A percentile compares a stretch with the other conserved stretches of the same genome.
These are phyloP conservation scores for Shiraia sp. DNA, from an alignment of 2,329 filamentous ascomycete species.

Conservation along the genomic window DNA sequence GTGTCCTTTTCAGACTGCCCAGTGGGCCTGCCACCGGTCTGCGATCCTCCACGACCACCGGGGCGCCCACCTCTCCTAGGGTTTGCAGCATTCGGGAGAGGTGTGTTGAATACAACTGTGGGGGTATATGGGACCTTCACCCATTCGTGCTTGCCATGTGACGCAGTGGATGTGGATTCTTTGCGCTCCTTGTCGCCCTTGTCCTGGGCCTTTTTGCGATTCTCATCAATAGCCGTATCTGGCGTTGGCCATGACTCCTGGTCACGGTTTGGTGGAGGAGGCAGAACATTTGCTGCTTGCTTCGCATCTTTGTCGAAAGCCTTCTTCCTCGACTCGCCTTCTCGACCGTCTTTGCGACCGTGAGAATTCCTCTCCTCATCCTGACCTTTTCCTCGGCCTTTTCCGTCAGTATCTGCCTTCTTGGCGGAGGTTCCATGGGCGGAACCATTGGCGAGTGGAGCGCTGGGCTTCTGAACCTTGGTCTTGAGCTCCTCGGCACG, in stretches of 20 bases:
- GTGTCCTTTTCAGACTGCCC: constrained; percentile 44
- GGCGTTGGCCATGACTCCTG: constrained; percentile 87
- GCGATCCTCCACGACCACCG: constrained; percentile 59
- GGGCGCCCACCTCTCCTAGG: constrained; percentile 48
- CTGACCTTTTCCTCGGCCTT: constrained; percentile 28
- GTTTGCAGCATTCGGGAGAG: constrained; percentile 60
- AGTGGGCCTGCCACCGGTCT: constrained; percentile 57
- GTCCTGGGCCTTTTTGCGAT: constrained; percentile 71
- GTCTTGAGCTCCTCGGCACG: constrained; percentile 68
- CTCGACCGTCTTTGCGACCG: constrained; percentile 31
- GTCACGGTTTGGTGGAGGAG: constrained; percentile 73
- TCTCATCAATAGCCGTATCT: constrained; percentile 74
- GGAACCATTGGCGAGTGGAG: constrained; percentile 33
- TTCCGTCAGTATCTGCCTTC: constrained; percentile 26
- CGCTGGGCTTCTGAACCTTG: constrained; percentile 52
- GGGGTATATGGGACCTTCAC: constrained; percentile 80
- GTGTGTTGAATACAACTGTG: constrained; percentile 84
- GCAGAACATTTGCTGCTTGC: constrained; percentile 28
- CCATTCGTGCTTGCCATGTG: constrained; percentile 79
- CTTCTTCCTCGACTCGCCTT: constrained; percentile 33
- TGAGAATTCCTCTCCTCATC: constrained; percentile 34
- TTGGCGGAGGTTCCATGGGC: constrained; percentile 18
- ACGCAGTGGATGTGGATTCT: constrained; percentile 47
- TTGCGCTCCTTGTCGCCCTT: constrained; percentile 68
- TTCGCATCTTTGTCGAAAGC: constrained; percentile 35